Percentiles rank a stretch among this genome's conserved stretches.
phyloP scores from a whole-genome alignment of 768 basidiomycete genomes.

The Suillus americanus region DNA sequence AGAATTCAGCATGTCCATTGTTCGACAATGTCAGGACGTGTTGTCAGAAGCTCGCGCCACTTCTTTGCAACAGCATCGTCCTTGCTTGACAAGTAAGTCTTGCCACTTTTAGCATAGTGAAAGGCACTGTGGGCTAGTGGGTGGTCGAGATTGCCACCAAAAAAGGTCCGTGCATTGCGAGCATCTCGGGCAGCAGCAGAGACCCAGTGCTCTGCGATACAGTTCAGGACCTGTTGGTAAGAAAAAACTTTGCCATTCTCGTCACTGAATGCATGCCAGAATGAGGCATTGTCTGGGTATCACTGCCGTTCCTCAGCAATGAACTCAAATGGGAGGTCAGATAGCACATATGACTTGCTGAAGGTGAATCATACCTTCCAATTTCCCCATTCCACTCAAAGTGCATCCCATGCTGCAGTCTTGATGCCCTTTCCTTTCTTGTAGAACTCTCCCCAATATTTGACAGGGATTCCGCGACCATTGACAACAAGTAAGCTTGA shows the following conservation, averaged over 20 bases:
- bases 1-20: too few relatives aligned
- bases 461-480: slow-evolving; percentile 13
- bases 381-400: slow-evolving; percentile 15
- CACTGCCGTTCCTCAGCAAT: slow-evolving; percentile 12
- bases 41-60: too few relatives aligned
- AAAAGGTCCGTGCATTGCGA: background rate
- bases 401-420: slow-evolving; percentile 11
- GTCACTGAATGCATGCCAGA: slow-evolving; percentile 16
- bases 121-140: too few relatives aligned
- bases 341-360: background rate
- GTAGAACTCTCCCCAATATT: slow-evolving; percentile 18
- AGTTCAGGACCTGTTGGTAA: slow-evolving; percentile 12
- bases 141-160: too few relatives aligned
- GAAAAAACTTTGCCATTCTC: slow-evolving; percentile 4
- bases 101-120: too few relatives aligned
- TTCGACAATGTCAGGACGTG: too few relatives aligned
- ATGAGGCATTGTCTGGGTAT: slow-evolving; percentile 7
- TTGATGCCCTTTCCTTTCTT: slow-evolving; percentile 9
- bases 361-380: slow-evolving; percentile 8
- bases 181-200: slow-evolving; percentile 6
- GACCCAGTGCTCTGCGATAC: background rate
- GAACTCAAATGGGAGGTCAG: slow-evolving; percentile 7
- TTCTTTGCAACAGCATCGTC: too few relatives aligned
- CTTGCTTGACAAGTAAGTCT: too few relatives aligned
- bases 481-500: slow-evolving; percentile 12